Evolutionary conservation across 1,284 basidiomycete genomes (phyloP).

Genomic region (Cryptococcus sp.): DNA sequence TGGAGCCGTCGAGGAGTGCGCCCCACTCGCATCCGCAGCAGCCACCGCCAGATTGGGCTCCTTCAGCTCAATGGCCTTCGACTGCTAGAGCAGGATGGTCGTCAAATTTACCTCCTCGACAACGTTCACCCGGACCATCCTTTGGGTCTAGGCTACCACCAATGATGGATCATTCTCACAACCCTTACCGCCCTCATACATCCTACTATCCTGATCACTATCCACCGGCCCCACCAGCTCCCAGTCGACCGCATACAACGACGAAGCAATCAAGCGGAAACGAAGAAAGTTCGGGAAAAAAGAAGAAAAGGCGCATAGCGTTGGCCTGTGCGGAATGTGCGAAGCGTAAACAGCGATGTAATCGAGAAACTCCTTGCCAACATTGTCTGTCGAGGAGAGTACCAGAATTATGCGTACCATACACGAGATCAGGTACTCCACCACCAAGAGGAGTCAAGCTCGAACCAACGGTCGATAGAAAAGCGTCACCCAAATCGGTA

Average conservation of each 20-base stretch:
- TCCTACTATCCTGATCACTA: not conserved
- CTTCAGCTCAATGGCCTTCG: not conserved
- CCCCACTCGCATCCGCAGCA: not conserved
- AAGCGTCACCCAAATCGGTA: not conserved
- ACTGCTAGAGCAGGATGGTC: not conserved
- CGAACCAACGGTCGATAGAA: not conserved
- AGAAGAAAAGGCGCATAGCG: conserved; percentile 42
- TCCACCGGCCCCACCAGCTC: not conserved
- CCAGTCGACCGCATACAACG: not conserved
- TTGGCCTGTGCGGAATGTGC: conserved; percentile 42
- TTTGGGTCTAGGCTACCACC: not conserved
- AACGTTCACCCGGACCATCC: not conserved
- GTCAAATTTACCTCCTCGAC: not conserved
- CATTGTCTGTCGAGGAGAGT: conserved; percentile 41
- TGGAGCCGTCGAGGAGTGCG: not conserved
- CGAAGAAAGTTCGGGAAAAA: conserved; percentile 23
- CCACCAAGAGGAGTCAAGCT: conserved; percentile 13
- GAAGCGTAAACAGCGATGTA: conserved; percentile 45
- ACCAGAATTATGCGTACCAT: conserved; percentile 38
- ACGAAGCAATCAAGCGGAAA: conserved; percentile 16
- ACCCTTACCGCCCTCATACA: not conserved
- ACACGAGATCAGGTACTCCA: conserved; percentile 9
- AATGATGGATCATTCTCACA: not conserved
- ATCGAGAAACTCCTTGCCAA: conserved; percentile 44
- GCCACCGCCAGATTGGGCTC: not conserved